Evolutionary conservation across 164 flowering plant species (phyloP), one percentile per base, ranked within the genome.

Genomic region (Warburgia ugandensis): DNA sequence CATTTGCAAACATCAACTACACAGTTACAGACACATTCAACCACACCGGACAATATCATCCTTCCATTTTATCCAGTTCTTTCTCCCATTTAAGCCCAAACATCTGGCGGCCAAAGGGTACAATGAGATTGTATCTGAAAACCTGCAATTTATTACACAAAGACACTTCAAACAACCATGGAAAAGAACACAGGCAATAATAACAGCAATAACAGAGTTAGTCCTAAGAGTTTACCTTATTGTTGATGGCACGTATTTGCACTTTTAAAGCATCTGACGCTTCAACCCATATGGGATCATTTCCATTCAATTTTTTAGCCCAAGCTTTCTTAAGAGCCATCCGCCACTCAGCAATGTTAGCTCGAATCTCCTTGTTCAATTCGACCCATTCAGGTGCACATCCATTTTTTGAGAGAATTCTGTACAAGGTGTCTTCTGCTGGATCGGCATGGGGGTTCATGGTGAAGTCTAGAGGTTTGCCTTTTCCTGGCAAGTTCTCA

Each of bases 361-460:
- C 61, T 39, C 96, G 63, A 49, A 86, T 91, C 56, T 84, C 89
- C 54, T 91, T 91, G 69, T 91, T 91, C 9, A 91, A 84, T 55
- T 91, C 97, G 52, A 91, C 71, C 97, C 97, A 91, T 68, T 86
- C 87, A 0, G 97, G 97, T 3, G 94, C 89, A 59, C 82, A 91
- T 35, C 81, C 77, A 63, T 91, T 91, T 59, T 70, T 86, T 3
- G 83, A 69, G 5, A 91, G 81, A 36, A 91, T 83, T 59, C 89
- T 66, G 52, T 81, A 86, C 52, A 91, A 63, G 13, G 96, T 86
- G 61, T 91, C 97, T 45, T 91, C 96, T 16, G 92, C 94, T 10
- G 97, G 97, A 60, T 84, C 96, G 14, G 79, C 87, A 51, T 91
- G 96, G 38, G 96, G 92, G 58, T 86, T 91, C 0, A 58, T 54